phyloP scores from a whole-genome alignment of 129 eudicot species.

The Centrapalus pauciflorus region DNA sequence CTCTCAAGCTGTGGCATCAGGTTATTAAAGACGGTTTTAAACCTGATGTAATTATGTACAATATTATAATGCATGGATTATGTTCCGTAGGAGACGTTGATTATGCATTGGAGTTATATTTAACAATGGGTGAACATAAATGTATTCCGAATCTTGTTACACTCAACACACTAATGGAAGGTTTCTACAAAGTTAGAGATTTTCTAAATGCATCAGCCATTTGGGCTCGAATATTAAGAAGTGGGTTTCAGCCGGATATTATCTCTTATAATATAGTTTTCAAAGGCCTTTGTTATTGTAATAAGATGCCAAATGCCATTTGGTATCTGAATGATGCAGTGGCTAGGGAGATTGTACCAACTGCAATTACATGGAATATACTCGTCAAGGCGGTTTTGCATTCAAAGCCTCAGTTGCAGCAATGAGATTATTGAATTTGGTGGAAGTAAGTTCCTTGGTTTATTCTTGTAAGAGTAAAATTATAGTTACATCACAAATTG shows the following conservation, averaged over 20 bases:
- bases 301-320: constrained; percentile 48
- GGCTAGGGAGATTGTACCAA: constrained; percentile 52
- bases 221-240: constrained; percentile 65
- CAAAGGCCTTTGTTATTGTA: constrained; percentile 72
- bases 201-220: constrained; percentile 47
- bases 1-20: constrained; percentile 57
- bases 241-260: constrained; percentile 73
- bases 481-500: not conserved
- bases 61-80: constrained; percentile 81
- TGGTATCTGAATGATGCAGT: constrained; percentile 57
- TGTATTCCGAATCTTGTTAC: constrained; percentile 82
- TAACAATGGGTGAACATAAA: constrained; percentile 43
- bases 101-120: constrained; percentile 52
- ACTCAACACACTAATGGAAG: constrained; percentile 86
- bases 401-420: constrained; percentile 6
- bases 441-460: constrained; percentile 29
- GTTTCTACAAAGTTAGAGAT: constrained; percentile 70
- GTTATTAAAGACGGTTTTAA: constrained; percentile 45
- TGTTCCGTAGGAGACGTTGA: constrained; percentile 63
- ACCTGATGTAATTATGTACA: constrained; percentile 84
- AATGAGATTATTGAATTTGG: not conserved
- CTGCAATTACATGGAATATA: constrained; percentile 78
- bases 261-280: constrained; percentile 78
- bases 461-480: not conserved
- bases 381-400: constrained; percentile 62